Base-by-base conservation (phyloP, 768 basidiomycete species). In the Macrolepiota dolichaula region DNA sequence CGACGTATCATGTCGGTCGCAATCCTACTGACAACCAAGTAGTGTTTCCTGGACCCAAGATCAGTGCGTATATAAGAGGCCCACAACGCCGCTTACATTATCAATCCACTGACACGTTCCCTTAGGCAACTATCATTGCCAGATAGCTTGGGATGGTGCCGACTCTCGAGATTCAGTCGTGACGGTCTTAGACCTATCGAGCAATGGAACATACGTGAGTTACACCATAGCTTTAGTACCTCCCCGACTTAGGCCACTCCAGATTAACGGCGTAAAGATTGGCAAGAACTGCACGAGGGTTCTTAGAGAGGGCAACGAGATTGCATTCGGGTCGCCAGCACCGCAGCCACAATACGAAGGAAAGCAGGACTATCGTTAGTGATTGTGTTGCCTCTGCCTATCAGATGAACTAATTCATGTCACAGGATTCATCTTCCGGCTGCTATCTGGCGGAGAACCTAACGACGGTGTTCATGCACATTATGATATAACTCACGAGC, bases 281-380 rank as follows among this genome's bases (percentile, higher is more conserved):
- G 86, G 83, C 38, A 85, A 80, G 66, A 78, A 77, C 42, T 72
- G 77, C 10, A 77, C 79, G 57, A 75, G 81, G 38, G 75, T 91
- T 47, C 74, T 96, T 52, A 80, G 79, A 12, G 86, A 92, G 62
- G 94, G 95, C 6, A 91, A 92, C 69, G 93, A 95, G 72, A 82
- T 98, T 66, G 87, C 91, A 7, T 90, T 98, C 65, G 96, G 96
- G 7, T 83, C 83, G 12, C 75, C 72, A 12, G 67, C 70, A 17
- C 78, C 79, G 25, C 85, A 81, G 67, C 72, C 69, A 51, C 29
- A 32, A 32, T 32, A 32, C 29, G 74, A 76, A 53, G 80, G 76
- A 44, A 71, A 70, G 50, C 76, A 92, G 66, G 93, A 94, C 69
- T 92, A 89, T 69, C 86, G 92, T 90, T 60, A 63, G 88, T 80